Conservation (phyloP, 2,329 filamentous ascomycete species). For the Chaetothyriales sp. region DNA sequence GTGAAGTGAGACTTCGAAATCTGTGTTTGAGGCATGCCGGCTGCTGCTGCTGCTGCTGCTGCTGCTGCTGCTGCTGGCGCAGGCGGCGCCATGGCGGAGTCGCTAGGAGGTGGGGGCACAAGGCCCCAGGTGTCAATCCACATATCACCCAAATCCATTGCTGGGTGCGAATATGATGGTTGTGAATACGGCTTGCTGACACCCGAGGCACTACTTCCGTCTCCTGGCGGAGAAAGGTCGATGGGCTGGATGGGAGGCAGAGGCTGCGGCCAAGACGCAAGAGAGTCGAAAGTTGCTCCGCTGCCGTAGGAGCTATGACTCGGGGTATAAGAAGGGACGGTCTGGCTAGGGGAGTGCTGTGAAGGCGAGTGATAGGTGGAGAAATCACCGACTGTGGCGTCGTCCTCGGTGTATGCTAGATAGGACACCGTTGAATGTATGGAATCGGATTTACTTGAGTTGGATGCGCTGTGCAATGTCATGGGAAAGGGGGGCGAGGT, state of each 20-base stretch:
- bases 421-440: not conserved
- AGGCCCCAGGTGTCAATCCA: not conserved
- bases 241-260: not conserved
- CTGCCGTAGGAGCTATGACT: not conserved
- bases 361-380: not conserved
- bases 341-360: not conserved
- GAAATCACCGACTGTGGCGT: not conserved
- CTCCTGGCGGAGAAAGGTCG: not conserved
- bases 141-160: not conserved
- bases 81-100: not conserved
- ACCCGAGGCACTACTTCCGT: not conserved
- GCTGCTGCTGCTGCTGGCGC: not conserved
- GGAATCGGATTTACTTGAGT: not conserved
- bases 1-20: not conserved
- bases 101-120: not conserved
- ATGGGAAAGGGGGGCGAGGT: not conserved
- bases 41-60: too few relatives aligned
- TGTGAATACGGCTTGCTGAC: not conserved
- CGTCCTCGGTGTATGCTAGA: not conserved
- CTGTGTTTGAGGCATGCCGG: not conserved
- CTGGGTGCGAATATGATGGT: not conserved
- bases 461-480: not conserved
- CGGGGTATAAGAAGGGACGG: not conserved
- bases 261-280: not conserved
- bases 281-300: not conserved